Evolutionary conservation across 2,329 filamentous ascomycete genomes (phyloP).

Genomic region (Zalaria obscura): DNA sequence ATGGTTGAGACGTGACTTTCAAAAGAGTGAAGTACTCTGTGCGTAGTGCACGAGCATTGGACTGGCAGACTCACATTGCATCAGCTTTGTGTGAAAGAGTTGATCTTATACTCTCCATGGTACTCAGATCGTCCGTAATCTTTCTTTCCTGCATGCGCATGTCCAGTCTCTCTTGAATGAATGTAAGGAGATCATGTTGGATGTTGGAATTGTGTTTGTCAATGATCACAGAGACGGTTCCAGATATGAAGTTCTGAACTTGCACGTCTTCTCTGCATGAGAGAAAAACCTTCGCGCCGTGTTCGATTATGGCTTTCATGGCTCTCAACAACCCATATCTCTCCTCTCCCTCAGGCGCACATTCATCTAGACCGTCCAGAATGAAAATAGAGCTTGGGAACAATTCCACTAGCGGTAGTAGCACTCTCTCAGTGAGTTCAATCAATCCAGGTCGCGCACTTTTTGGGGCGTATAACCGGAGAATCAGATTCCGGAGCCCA

Average conservation of each 20-base stretch:
- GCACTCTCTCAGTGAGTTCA: not conserved
- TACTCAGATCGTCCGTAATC: not conserved
- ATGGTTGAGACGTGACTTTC: too few relatives aligned
- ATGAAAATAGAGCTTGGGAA: not conserved
- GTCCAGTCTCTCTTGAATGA: not conserved
- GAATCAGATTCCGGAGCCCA: too few relatives aligned
- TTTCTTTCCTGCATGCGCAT: not conserved
- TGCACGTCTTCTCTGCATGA: not conserved
- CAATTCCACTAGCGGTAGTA: not conserved
- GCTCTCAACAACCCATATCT: too few relatives aligned
- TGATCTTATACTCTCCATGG: not conserved
- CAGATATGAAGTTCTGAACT: not conserved
- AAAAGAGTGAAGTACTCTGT: too few relatives aligned
- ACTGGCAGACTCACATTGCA: conserved; percentile 1
- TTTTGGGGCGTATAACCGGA: not conserved
- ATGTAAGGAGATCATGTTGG: not conserved
- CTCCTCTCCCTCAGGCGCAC: not conserved
- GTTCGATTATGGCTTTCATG: not conserved
- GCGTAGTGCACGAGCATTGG: too few relatives aligned
- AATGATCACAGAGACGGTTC: not conserved
- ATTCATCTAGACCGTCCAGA: conserved; percentile 4
- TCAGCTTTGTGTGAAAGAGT: not conserved
- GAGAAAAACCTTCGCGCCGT: not conserved
- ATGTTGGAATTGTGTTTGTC: not conserved
- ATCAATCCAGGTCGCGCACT: not conserved